Base-by-base conservation (phyloP, 176 grass and related monocot genomes). In the Oryza nivara region DNA sequence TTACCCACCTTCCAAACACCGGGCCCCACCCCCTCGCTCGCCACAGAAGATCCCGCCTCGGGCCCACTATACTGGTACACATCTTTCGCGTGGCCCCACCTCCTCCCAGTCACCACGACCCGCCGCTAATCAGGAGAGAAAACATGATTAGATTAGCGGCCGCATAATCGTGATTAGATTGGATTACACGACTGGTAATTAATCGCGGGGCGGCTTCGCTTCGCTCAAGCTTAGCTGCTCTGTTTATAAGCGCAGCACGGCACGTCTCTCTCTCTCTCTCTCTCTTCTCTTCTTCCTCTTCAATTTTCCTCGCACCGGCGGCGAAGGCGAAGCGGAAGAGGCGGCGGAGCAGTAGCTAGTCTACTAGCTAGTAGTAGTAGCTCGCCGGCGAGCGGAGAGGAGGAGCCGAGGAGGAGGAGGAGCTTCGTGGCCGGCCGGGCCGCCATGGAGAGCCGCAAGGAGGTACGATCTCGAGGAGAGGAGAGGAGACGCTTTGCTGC, bases 401-500 rank as follows among this genome's bases (percentile, higher is more conserved):
- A 32, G 30, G 30, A 32, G 30, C 30, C 30, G 32, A 25, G 19
- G 48, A 71, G 28, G 41, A 28, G 2, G 35, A 54, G 16, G 16
- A 41, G 11, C 51, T 56, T 54, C 19, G 45, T 5, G 35, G 19
- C 3, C 8, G 2, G 26, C 20, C 61, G 8, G 9, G 36, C 20
- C 61, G 5, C 63, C 82, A 95, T 92, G 93, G 90, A 95, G 79
- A 82, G 65, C 56, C 83, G 85, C 87, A 95, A 88, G 70, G 90
- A 92, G 92, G 88, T 91, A 44, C 43, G 43, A 44, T 2, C 43
- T 0, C 43, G 9, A 10, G 43, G 16, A 54, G 51, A 19, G 51
- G 52, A 19, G 17, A 58, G 35, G 35, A 36, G 35, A 32, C 30
- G 30, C 30, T 32, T 32, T 32, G 30, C 30, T 32, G 0, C 28